Percentiles rank a stretch among this genome's conserved stretches.
Evolutionary conservation across 169 alveolate genomes (phyloP).

Genomic region (Babesia bigemina): DNA sequence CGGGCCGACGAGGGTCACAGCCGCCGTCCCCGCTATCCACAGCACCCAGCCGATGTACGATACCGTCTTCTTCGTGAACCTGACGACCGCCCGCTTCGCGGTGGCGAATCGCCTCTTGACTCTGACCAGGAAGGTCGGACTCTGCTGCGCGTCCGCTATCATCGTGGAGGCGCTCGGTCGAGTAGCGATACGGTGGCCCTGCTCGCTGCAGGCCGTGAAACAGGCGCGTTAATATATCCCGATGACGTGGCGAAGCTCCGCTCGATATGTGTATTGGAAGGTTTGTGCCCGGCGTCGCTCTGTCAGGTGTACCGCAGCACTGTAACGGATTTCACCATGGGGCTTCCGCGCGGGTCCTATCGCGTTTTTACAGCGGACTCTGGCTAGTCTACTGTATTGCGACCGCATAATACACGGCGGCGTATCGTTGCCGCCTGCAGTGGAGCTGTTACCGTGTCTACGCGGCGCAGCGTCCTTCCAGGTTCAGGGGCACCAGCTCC

Average conservation of each 20-base stretch:
- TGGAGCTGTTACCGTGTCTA: too few species aligned
- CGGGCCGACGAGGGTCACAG: slow-evolving; percentile 78
- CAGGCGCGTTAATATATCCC: too few species aligned
- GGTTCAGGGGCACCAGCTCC: too few species aligned
- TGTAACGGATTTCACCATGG: not conserved
- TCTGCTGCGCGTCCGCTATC: not conserved
- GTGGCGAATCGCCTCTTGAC: slow-evolving; percentile 11
- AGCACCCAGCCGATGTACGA: slow-evolving; percentile 75
- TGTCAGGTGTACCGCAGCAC: not conserved
- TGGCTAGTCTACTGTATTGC: too few species aligned
- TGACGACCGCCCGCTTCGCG: slow-evolving; percentile 39
- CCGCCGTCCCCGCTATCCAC: slow-evolving; percentile 79
- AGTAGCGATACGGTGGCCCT: not conserved
- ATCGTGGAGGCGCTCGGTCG: not conserved
- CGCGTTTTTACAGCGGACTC: too few species aligned
- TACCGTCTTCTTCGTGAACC: slow-evolving; percentile 53
- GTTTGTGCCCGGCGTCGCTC: not conserved
- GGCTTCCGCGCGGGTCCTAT: not conserved
- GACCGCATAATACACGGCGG: too few species aligned
- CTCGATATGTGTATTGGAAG: too few species aligned
- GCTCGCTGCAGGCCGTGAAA: too few species aligned
- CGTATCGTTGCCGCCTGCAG: too few species aligned
- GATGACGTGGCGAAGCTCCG: too few species aligned
- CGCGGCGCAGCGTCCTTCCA: too few species aligned
- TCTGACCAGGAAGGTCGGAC: slow-evolving; percentile 19